phyloP scores from a whole-genome alignment of 441 rosid species.

The Adansonia rubrostipa region DNA sequence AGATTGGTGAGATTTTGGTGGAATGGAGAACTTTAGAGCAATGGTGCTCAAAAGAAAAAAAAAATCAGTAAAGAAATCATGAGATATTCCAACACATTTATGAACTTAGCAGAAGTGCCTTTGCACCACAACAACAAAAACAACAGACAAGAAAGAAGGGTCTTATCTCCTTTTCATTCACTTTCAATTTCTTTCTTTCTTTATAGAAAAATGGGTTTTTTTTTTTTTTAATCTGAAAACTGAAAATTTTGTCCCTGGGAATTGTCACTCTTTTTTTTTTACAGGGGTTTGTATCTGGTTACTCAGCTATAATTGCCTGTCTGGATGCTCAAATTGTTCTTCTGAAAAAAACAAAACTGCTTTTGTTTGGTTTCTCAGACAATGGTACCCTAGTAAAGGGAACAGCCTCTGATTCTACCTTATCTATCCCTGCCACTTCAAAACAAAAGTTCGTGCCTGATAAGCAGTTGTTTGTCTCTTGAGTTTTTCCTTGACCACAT shows the following conservation, averaged over 20 bases:
- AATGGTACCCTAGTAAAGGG: conserved; percentile 31
- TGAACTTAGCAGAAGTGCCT: conserved; percentile 22
- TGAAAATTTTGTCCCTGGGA: conserved; percentile 28
- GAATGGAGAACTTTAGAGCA: conserved; percentile 12
- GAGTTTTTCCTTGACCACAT: conserved; percentile 31
- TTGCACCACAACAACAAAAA: conserved; percentile 21
- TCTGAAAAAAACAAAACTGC: conserved; percentile 26
- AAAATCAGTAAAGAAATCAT: conserved; percentile 18
- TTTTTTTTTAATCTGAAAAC: conserved; percentile 14
- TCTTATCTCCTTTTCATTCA: conserved; percentile 35
- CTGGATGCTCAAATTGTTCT: conserved; percentile 32
- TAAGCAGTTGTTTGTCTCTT: conserved; percentile 29
- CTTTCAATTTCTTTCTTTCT: neutral
- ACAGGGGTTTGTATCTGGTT: conserved; percentile 35
- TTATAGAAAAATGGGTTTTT: neutral
- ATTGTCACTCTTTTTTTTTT: conserved; percentile 29
- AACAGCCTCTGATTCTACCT: conserved; percentile 45
- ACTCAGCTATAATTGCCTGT: conserved; percentile 33
- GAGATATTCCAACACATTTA: conserved; percentile 17
- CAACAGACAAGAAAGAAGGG: conserved; percentile 9
- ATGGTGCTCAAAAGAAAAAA: conserved; percentile 11
- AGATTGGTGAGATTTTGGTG: conserved; percentile 6
- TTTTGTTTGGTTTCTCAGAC: conserved; percentile 47
- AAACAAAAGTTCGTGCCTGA: conserved; percentile 33
- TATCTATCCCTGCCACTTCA: conserved; percentile 43